These are phyloP conservation scores for Sporothrix protearum DNA, from an alignment of 2,329 filamentous ascomycete genomes.

Conservation along the genomic window DNA sequence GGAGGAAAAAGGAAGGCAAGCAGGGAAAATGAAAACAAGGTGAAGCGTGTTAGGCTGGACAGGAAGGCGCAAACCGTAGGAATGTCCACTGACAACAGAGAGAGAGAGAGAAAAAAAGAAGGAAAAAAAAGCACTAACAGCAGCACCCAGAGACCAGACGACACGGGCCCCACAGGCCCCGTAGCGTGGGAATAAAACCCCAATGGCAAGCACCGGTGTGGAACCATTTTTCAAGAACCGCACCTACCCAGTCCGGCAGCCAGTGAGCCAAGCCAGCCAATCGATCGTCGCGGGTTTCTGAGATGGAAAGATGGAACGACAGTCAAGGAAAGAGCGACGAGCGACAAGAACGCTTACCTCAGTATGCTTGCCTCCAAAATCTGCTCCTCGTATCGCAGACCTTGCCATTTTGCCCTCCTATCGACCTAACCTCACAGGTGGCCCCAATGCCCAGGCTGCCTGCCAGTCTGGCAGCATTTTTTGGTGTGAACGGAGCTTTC, in stretches of 20 bases:
- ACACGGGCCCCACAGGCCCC: background rate
- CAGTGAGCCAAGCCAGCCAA: background rate
- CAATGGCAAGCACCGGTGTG: slow-evolving; percentile 1
- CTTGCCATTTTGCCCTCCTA: background rate
- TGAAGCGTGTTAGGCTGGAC: background rate
- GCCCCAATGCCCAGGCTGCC: background rate
- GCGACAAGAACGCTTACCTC: background rate
- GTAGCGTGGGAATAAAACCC: slow-evolving; percentile 14
- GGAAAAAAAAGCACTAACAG: background rate
- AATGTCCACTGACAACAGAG: background rate
- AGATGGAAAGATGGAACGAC: background rate
- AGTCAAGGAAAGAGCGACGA: background rate
- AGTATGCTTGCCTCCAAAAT: background rate
- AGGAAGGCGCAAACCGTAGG: background rate
- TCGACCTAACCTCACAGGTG: too few relatives aligned
- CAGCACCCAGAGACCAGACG: background rate
- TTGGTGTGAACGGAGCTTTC: background rate
- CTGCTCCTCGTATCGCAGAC: background rate
- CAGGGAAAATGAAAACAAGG: background rate
- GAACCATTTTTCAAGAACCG: slow-evolving; percentile 1
- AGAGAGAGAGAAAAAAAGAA: too few relatives aligned
- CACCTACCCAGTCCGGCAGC: slow-evolving; percentile 14
- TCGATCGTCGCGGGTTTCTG: slow-evolving; percentile 11
- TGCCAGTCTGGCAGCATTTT: background rate
- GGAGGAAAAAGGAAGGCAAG: background rate